phyloP scores from a whole-genome alignment of 768 basidiomycete genomes.

The Sporobolomyces phaffii region DNA sequence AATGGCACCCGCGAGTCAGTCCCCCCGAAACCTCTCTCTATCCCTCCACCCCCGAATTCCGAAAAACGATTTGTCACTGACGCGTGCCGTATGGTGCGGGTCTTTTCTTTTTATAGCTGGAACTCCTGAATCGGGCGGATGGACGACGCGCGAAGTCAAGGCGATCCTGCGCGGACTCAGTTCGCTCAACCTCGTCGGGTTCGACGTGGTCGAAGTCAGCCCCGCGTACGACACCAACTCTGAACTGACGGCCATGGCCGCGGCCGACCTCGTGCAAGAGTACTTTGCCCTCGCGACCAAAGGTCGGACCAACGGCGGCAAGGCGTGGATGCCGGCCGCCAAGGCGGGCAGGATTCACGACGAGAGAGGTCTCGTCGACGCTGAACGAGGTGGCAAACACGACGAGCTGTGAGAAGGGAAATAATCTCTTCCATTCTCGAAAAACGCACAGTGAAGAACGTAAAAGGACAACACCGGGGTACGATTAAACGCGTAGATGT shows the following conservation, averaged over 20 bases:
- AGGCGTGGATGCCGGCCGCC: slow-evolving; percentile 51
- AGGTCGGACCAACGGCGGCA: slow-evolving; percentile 12
- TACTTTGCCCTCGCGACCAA: slow-evolving; percentile 23
- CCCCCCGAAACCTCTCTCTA: no score
- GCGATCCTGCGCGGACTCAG: slow-evolving; percentile 70
- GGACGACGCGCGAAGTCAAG: slow-evolving; percentile 76
- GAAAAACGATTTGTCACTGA: not conserved
- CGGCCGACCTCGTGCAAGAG: slow-evolving; percentile 33
- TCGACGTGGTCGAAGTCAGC: slow-evolving; percentile 67
- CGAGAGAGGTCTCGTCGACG: not conserved
- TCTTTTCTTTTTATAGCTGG: slow-evolving; percentile 54
- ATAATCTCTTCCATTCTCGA: not conserved
- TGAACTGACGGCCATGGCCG: slow-evolving; percentile 30
- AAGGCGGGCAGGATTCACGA: slow-evolving; percentile 4
- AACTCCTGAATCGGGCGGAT: slow-evolving; percentile 76
- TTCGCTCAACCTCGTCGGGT: slow-evolving; percentile 71
- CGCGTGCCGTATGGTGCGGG: no score
- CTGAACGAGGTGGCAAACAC: not conserved
- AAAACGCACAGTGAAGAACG: no score
- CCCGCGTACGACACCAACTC: slow-evolving; percentile 50
- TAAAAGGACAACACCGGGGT: no score
- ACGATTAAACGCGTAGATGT: no score
- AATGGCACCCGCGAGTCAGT: slow-evolving; percentile 58
- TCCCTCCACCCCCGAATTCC: not conserved
- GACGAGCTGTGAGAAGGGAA: slow-evolving; percentile 18